Conservation (phyloP, 202 grass and related monocot species). For the Carex sylvatica region DNA sequence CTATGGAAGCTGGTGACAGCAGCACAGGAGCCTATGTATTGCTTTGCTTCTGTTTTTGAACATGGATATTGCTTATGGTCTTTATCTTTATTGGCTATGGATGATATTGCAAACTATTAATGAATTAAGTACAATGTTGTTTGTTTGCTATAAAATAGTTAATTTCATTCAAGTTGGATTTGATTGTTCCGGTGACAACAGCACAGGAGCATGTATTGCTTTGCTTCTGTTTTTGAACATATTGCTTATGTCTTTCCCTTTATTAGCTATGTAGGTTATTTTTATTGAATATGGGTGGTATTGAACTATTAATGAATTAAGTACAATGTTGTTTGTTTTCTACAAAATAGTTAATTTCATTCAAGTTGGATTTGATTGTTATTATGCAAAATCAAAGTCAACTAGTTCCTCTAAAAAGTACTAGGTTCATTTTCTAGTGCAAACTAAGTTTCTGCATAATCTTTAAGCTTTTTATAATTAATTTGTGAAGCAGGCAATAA, state of each 20-base stretch:
- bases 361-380: background rate
- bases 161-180: background rate
- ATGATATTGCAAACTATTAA: background rate
- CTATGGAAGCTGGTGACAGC: background rate
- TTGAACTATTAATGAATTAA: background rate
- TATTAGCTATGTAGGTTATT: background rate
- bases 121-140: background rate
- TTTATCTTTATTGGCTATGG: background rate
- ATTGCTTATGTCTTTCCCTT: background rate
- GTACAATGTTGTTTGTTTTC: background rate
- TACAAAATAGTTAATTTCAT: background rate
- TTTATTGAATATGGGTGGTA: too few species aligned
- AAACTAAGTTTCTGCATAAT: background rate
- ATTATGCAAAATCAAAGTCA: background rate
- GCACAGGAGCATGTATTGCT: background rate
- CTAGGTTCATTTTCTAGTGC: background rate
- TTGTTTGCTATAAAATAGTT: background rate
- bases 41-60: constrained; percentile 2
- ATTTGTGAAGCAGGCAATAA: background rate
- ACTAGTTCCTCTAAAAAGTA: background rate
- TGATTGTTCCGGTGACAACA: background rate
- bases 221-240: constrained; percentile 6
- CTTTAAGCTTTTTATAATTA: background rate
- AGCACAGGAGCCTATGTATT: background rate
- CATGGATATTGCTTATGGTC: background rate